These are phyloP conservation scores for Yarrowia sp. DNA, from an alignment of 805 yeast species.

Conservation along the genomic window DNA sequence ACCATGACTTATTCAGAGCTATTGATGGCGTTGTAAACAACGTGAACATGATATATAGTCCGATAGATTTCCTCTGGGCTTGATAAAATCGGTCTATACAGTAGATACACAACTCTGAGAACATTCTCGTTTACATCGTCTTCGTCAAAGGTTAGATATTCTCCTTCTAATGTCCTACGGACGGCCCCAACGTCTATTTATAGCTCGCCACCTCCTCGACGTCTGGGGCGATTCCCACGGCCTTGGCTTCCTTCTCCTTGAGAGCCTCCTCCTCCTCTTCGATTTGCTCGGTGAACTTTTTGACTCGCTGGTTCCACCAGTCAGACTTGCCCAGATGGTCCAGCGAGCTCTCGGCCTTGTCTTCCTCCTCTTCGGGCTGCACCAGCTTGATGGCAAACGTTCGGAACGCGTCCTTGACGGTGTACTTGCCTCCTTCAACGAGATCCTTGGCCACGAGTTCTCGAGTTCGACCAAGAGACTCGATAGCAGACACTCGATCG, in stretches of 20 bases:
- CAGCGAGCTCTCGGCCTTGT: constrained; percentile 43
- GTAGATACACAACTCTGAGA: no score
- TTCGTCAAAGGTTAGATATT: no score
- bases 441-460: constrained; percentile 78
- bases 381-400: constrained; percentile 29
- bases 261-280: constrained; percentile 25
- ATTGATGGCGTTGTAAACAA: no score
- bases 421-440: constrained; percentile 49
- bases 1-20: no score
- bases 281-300: constrained; percentile 39
- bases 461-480: constrained; percentile 76
- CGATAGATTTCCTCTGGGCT: no score
- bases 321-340: constrained; percentile 40
- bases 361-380: constrained; percentile 43
- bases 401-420: constrained; percentile 40
- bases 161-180: neutral
- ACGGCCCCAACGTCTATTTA: neutral
- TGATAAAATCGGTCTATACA: no score
- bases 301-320: constrained; percentile 44
- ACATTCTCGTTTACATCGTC: no score
- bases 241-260: constrained; percentile 16
- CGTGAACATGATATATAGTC: no score
- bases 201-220: neutral
- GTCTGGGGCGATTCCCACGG: neutral
- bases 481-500: constrained; percentile 75